Percentiles rank a stretch among this genome's conserved stretches.
phyloP scores from a whole-genome alignment of 2,329 filamentous ascomycete species.

The Lachnellula cervina region DNA sequence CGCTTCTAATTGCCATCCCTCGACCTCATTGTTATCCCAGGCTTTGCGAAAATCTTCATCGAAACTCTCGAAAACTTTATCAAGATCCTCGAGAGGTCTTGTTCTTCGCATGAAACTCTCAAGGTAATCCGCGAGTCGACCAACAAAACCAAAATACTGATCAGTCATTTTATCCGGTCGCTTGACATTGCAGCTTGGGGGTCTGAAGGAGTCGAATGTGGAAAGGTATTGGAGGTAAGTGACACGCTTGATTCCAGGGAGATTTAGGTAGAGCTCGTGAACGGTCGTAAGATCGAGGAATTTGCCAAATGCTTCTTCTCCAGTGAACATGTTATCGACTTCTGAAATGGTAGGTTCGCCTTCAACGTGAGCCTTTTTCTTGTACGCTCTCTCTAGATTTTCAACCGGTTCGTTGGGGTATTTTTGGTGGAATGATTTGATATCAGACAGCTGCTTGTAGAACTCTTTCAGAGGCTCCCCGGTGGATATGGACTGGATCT shows the following conservation, averaged over 20 bases:
- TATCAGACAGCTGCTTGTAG: conserved; percentile 74
- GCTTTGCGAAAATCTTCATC: conserved; percentile 78
- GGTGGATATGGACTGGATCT: conserved; percentile 77
- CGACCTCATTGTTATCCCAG: conserved; percentile 76
- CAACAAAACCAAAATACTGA: conserved; percentile 85
- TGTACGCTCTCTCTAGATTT: conserved; percentile 90
- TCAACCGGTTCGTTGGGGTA: conserved; percentile 95
- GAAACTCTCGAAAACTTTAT: conserved; percentile 69
- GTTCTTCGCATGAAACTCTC: conserved; percentile 84
- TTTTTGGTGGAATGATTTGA: conserved; percentile 82
- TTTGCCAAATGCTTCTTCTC: conserved; percentile 88
- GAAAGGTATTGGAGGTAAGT: conserved; percentile 93
- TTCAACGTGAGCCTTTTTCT: conserved; percentile 60
- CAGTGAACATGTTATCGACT: conserved; percentile 89
- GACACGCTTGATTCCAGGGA: conserved; percentile 78
- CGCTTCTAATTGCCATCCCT: conserved; percentile 67
- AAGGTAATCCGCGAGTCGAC: conserved; percentile 73
- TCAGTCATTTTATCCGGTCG: conserved; percentile 84
- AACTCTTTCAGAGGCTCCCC: conserved; percentile 89
- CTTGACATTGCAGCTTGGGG: conserved; percentile 69
- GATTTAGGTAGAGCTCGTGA: conserved; percentile 86
- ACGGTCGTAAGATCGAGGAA: conserved; percentile 83
- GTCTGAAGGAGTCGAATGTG: conserved; percentile 78
- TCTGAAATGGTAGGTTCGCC: conserved; percentile 60
- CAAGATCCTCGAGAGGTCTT: conserved; percentile 78